A percentile compares a stretch with the other conserved stretches of the same genome.
phyloP scores from a whole-genome alignment of 2,329 filamentous ascomycete species.

The Fusarium odoratissimum region DNA sequence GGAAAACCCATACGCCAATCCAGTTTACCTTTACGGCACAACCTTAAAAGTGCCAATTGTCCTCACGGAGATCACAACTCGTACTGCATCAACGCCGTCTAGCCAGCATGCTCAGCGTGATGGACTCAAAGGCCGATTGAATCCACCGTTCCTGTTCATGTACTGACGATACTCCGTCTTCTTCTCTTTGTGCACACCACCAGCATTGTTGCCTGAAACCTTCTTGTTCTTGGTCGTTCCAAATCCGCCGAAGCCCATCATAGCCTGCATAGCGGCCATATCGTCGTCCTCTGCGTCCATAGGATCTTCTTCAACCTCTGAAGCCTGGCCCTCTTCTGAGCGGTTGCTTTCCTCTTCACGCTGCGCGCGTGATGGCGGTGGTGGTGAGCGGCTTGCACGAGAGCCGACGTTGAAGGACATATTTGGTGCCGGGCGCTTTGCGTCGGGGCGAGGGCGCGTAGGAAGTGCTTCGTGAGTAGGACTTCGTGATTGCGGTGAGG shows the following conservation, averaged over 20 bases:
- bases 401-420: constrained; percentile 52
- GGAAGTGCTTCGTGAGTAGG: constrained; percentile 47
- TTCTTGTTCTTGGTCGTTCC: constrained; percentile 89
- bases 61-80: constrained; percentile 5
- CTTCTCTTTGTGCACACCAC: constrained; percentile 89
- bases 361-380: constrained; percentile 10
- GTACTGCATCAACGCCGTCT: not conserved
- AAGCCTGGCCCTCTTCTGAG: constrained; percentile 20
- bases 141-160: constrained; percentile 87
- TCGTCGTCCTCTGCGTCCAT: constrained; percentile 68
- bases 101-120: constrained; percentile 47
- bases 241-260: constrained; percentile 93
- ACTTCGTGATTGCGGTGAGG: constrained; percentile 49
- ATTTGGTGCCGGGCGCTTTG: constrained; percentile 32
- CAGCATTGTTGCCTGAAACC: constrained; percentile 86
- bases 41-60: not conserved
- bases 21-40: not conserved
- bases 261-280: constrained; percentile 78
- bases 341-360: constrained; percentile 32
- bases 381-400: constrained; percentile 45
- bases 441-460: constrained; percentile 49
- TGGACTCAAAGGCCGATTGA: constrained; percentile 81
- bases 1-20: not conserved
- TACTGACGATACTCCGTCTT: constrained; percentile 96
- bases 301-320: constrained; percentile 28